A percentile compares a stretch with the other conserved stretches of the same genome.
phyloP scores from a whole-genome alignment of 805 yeast genomes.

The Teunomyces lycoperdinae region DNA sequence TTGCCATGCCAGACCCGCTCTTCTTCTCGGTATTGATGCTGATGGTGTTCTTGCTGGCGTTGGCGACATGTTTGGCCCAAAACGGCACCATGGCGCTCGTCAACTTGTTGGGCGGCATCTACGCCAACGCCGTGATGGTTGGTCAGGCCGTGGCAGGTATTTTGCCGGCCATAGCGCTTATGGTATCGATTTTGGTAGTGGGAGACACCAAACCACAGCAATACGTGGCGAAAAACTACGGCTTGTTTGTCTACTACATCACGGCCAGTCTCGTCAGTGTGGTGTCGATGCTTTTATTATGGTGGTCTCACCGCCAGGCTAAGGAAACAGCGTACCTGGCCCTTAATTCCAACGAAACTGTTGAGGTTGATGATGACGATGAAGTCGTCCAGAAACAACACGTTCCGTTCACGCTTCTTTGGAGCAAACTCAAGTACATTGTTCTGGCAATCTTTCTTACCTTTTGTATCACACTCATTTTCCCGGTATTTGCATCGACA shows the following conservation, averaged over 20 bases:
- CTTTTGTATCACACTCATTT: slow-evolving; percentile 70
- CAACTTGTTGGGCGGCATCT: slow-evolving; percentile 68
- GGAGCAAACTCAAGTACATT: slow-evolving; percentile 60
- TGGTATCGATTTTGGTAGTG: slow-evolving; percentile 47
- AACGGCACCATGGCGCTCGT: slow-evolving; percentile 89
- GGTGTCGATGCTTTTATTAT: slow-evolving; percentile 39
- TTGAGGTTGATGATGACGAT: slow-evolving; percentile 1
- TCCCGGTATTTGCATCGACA: slow-evolving; percentile 86
- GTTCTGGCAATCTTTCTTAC: slow-evolving; percentile 70
- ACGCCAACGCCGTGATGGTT: slow-evolving; percentile 87
- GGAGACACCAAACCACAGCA: slow-evolving; percentile 26
- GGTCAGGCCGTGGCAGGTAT: slow-evolving; percentile 97
- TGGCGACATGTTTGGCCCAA: slow-evolving; percentile 81
- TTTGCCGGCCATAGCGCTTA: slow-evolving; percentile 73
- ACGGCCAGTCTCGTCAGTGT: slow-evolving; percentile 50
- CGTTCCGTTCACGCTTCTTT: slow-evolving; percentile 59
- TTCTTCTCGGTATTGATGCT: slow-evolving; percentile 57
- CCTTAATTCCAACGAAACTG: not conserved
- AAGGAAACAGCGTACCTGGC: not conserved
- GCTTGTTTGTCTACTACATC: slow-evolving; percentile 45
- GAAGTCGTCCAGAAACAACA: slow-evolving; percentile 24
- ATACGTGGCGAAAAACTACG: slow-evolving; percentile 35
- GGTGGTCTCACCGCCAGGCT: slow-evolving; percentile 23
- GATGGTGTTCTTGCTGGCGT: slow-evolving; percentile 61
- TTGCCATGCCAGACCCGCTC: slow-evolving; percentile 33